Evolutionary conservation across 352 stramenopile species (phyloP), one percentile per base, ranked within the genome.

Genomic region (Peronospora destructor): DNA sequence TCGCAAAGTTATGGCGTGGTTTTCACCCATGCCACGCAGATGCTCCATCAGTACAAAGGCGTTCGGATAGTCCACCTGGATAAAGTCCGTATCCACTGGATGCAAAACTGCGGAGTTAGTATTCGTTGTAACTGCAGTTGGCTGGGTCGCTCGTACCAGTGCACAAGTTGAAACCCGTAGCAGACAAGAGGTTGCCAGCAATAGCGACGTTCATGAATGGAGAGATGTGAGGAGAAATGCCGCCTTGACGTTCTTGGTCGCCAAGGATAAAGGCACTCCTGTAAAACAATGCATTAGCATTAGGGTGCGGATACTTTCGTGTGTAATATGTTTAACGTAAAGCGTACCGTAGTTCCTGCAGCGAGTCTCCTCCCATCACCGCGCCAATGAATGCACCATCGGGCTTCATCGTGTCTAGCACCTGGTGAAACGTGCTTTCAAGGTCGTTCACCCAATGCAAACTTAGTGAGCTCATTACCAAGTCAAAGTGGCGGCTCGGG

Each of bases 381-480:
- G 94, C 88, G 23, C 92, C 96, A 30, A 99, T 76, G 56, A 99
- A 97, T 33, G 92, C 94, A 12, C 96, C 95, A 64, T 99, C 94
- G 1, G 96, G 94, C 72, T 98, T 98, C 0, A 99, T 63, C 12
- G 46, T 95, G 59, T 74, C 85, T 23, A 76, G 70, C 25, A 92
- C 74, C 64, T 92, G 47, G 0, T 32, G 39, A 54, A 97, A 91
- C 14, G 84, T 92, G 56, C 71, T 73, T 6, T 91, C 87, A 7
- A 98, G 71, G 68, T 98, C 90, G 67, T 99, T 99, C 14, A 98
- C 80, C 96, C 96, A 99, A 65, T 99, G 96, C 45, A 99, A 66
- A 12, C 73, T 77, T 48, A 97, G 71, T 6, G 73, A 96, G 63
- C 84, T 97, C 54, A 98, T 80, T 12, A 98, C 90, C n/a, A 98